Conservation (phyloP, 1,139 yeast genomes). For the Geotrichum citri-aurantii region DNA sequence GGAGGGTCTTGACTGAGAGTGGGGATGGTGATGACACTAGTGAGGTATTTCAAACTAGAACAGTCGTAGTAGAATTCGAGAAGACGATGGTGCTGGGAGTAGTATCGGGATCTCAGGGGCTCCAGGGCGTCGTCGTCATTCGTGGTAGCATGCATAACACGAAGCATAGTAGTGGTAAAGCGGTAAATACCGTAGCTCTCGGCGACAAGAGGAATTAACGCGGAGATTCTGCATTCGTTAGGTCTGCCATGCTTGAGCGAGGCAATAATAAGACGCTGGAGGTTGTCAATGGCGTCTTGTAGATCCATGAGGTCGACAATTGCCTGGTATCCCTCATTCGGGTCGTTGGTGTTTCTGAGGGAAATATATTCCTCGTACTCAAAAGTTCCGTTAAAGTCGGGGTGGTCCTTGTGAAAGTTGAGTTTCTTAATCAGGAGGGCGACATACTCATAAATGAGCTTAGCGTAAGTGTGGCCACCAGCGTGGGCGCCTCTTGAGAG, state of each 20-base stretch:
- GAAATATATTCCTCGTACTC: conserved; percentile 95
- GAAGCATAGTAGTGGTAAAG: conserved; percentile 81
- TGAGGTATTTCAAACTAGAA: conserved; percentile 74
- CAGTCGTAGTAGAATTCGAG: conserved; percentile 89
- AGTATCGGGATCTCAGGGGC: conserved; percentile 67
- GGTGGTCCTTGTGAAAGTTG: conserved; percentile 76
- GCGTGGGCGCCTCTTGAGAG: conserved; percentile 28
- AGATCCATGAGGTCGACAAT: conserved; percentile 78
- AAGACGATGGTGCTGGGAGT: conserved; percentile 72
- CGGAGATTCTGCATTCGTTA: conserved; percentile 79
- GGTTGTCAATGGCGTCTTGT: conserved; percentile 78
- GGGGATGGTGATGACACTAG: conserved; percentile 82
- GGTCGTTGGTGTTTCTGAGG: conserved; percentile 80
- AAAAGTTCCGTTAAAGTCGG: conserved; percentile 90
- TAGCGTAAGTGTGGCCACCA: conserved; percentile 52
- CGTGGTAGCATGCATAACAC: conserved; percentile 77
- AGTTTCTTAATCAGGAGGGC: conserved; percentile 65
- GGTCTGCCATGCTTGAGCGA: conserved; percentile 58
- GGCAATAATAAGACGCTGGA: conserved; percentile 72
- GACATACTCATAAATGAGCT: conserved; percentile 73
- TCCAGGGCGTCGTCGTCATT: conserved; percentile 73
- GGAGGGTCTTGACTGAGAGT: conserved; percentile 71
- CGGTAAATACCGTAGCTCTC: conserved; percentile 92
- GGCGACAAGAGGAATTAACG: conserved; percentile 86
- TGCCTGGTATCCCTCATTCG: conserved; percentile 92